These are phyloP conservation scores for Ophiostoma himal-ulmi DNA, from an alignment of 2,329 filamentous ascomycete species.

Conservation along the genomic window DNA sequence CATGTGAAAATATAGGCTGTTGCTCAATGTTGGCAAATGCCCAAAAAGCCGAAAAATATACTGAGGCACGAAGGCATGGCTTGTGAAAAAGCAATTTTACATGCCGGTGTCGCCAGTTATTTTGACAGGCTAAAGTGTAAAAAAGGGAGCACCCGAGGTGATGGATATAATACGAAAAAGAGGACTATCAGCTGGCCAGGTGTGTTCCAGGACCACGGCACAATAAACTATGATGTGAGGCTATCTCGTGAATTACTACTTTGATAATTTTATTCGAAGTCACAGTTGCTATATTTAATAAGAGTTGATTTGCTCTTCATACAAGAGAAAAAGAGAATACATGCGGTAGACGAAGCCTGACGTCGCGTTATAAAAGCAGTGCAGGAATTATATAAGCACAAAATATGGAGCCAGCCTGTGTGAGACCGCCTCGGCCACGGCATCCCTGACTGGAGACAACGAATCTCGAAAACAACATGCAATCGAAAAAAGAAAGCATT, in stretches of 20 bases:
- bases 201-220: background rate
- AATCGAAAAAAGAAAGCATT: background rate
- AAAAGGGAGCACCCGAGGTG: background rate
- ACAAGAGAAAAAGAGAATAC: background rate
- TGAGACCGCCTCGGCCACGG: background rate
- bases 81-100: background rate
- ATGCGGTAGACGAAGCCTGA: background rate
- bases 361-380: background rate
- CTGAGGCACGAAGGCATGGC: background rate
- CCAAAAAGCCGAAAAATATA: background rate
- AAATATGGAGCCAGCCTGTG: background rate
- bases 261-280: too few species aligned
- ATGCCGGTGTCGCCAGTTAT: background rate
- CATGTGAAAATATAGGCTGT: background rate
- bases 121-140: background rate
- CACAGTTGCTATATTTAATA: too few species aligned
- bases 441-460: background rate
- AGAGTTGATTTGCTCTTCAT: too few species aligned
- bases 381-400: background rate
- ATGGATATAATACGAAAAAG: background rate
- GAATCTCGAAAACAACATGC: constrained; percentile 4
- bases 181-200: background rate
- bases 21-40: background rate
- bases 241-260: too few species aligned
- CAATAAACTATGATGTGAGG: background rate